Conservation (phyloP, 192 early-diverging fungal genomes). For the Cetraspora pellucida region DNA sequence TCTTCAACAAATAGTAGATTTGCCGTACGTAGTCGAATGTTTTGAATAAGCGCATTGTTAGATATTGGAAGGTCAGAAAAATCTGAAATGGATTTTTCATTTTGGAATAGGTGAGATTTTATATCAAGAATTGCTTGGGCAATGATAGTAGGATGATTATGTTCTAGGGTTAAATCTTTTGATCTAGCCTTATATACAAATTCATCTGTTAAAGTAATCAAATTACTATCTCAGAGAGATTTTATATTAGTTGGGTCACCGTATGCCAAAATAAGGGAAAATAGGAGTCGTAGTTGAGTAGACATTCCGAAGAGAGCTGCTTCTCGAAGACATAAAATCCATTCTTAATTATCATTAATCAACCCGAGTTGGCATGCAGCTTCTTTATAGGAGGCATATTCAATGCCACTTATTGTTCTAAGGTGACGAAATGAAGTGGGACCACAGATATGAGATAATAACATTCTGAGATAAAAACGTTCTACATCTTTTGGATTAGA, state of each 20-base stretch:
- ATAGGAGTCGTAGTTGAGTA: conserved; percentile 31
- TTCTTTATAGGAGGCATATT: conserved; percentile 31
- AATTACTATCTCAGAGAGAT: conserved; percentile 2
- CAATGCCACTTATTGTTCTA: not conserved
- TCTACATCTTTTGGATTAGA: conserved; percentile 32
- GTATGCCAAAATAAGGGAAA: conserved; percentile 10
- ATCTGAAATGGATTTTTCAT: too few relatives aligned
- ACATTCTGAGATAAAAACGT: conserved; percentile 34
- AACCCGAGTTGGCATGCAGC: conserved; percentile 35
- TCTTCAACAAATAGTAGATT: too few relatives aligned
- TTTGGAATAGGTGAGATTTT: too few relatives aligned
- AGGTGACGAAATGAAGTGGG: conserved; percentile 35
- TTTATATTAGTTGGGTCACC: not conserved
- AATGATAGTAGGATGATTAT: not conserved
- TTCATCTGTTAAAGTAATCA: too few relatives aligned
- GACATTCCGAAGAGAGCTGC: conserved; percentile 16
- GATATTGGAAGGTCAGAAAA: too few relatives aligned
- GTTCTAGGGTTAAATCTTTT: too few relatives aligned
- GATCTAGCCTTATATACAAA: too few relatives aligned
- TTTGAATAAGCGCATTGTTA: too few relatives aligned
- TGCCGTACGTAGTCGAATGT: too few relatives aligned
- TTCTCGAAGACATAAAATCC: conserved; percentile 30
- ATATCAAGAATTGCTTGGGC: too few relatives aligned
- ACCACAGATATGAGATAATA: conserved; percentile 27
- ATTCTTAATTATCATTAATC: conserved; percentile 34